Percentiles rank a stretch among this genome's conserved stretches.
phyloP scores from a whole-genome alignment of 495 filamentous ascomycete species.

The Hypoxylon intermedium region DNA sequence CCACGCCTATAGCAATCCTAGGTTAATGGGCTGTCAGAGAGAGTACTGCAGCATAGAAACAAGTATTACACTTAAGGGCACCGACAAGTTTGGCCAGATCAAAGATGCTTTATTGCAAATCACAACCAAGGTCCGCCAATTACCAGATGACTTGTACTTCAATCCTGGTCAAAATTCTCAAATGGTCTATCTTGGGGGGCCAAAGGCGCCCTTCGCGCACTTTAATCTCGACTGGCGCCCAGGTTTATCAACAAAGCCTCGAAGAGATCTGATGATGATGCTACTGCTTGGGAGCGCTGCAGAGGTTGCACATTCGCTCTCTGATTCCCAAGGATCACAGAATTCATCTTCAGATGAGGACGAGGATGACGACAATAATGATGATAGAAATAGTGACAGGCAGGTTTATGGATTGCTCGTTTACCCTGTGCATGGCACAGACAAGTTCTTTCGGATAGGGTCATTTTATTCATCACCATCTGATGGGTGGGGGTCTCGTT shows the following conservation, averaged over 20 bases:
- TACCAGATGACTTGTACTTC: background rate
- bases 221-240: background rate
- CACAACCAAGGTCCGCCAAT: background rate
- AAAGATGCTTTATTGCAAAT: background rate
- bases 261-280: background rate
- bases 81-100: background rate
- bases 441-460: constrained; percentile 2
- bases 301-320: no score
- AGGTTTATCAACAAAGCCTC: background rate
- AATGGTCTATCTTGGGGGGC: background rate
- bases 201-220: background rate
- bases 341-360: no score
- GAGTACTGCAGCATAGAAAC: background rate
- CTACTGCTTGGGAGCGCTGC: background rate
- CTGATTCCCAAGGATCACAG: no score
- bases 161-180: background rate
- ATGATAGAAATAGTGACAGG: no score
- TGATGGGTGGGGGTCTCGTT: background rate
- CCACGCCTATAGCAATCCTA: no score
- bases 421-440: background rate
- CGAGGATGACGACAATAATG: no score
- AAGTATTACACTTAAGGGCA: background rate
- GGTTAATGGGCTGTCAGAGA: background rate
- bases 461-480: background rate
- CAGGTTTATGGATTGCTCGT: background rate